Conservation (phyloP, 23 red algal genomes). For the Agarophyton chilense region DNA sequence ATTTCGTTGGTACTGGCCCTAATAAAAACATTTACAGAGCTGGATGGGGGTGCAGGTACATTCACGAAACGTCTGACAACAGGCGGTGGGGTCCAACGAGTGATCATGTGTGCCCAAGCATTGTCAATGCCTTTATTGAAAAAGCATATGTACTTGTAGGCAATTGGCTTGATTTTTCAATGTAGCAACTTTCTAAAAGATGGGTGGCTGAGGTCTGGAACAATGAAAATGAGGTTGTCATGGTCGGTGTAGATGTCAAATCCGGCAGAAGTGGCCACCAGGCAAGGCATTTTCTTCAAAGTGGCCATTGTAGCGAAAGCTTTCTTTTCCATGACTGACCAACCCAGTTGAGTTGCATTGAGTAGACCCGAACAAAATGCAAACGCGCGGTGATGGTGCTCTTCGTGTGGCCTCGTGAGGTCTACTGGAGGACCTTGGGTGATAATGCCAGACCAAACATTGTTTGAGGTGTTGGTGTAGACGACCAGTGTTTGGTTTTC, state of each 20-base stretch:
- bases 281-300: not conserved
- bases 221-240: not conserved
- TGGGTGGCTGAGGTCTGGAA: not conserved
- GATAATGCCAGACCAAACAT: not conserved
- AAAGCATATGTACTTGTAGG: too few relatives aligned
- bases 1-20: too few relatives aligned
- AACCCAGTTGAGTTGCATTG: not conserved
- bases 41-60: too few relatives aligned
- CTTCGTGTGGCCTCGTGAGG: not conserved
- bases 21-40: too few relatives aligned
- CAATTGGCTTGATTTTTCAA: too few relatives aligned
- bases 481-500: not conserved
- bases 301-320: not conserved
- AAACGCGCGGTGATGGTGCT: not conserved
- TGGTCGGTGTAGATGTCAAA: slow-evolving; percentile 19
- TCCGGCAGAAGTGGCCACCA: not conserved
- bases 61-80: too few relatives aligned
- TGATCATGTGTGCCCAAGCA: too few relatives aligned
- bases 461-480: not conserved
- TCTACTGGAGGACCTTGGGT: not conserved
- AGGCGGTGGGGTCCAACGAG: too few relatives aligned
- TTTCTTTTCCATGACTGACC: not conserved
- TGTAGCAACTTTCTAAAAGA: too few relatives aligned
- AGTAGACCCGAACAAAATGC: not conserved
- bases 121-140: too few relatives aligned